Conservation (phyloP, 148 eudicot genomes). For the Nyssa sinensis region DNA sequence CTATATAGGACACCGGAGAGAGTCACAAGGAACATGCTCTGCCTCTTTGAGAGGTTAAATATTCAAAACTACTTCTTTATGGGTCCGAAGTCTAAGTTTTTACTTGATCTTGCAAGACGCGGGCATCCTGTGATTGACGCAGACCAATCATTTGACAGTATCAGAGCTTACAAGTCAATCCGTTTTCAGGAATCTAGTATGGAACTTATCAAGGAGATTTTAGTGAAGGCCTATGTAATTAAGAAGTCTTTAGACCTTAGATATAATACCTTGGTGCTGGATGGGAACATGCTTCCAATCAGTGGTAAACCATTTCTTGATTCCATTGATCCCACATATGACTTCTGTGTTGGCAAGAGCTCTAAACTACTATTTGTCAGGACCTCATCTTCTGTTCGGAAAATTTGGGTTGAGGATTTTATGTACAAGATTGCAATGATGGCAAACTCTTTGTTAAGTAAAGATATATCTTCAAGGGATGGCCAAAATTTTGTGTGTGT, state of each 20-base stretch:
- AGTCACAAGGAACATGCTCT: constrained; percentile 58
- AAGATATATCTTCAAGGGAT: constrained; percentile 24
- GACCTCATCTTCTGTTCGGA: constrained; percentile 50
- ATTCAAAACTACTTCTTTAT: constrained; percentile 62
- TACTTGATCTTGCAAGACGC: constrained; percentile 72
- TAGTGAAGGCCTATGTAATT: constrained; percentile 49
- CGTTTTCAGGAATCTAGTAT: constrained; percentile 27
- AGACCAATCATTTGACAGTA: constrained; percentile 41
- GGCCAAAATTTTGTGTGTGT: constrained; percentile 29
- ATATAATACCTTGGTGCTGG: constrained; percentile 55
- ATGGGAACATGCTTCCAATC: constrained; percentile 52
- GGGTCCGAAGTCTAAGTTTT: constrained; percentile 53
- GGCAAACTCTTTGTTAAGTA: constrained; percentile 24
- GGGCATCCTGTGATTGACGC: constrained; percentile 76
- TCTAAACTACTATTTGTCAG: constrained; percentile 37
- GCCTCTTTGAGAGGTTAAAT: constrained; percentile 80
- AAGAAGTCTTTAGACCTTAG: constrained; percentile 58
- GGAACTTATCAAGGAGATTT: constrained; percentile 40
- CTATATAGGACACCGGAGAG: constrained; percentile 38
- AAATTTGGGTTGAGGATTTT: constrained; percentile 47
- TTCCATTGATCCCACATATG: constrained; percentile 25
- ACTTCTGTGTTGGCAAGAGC: constrained; percentile 49
- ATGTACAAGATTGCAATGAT: constrained; percentile 23
- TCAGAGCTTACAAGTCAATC: constrained; percentile 25
- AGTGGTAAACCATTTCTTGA: constrained; percentile 33